phyloP scores from a whole-genome alignment of 768 basidiomycete genomes.

The Psilocybe azurescens region DNA sequence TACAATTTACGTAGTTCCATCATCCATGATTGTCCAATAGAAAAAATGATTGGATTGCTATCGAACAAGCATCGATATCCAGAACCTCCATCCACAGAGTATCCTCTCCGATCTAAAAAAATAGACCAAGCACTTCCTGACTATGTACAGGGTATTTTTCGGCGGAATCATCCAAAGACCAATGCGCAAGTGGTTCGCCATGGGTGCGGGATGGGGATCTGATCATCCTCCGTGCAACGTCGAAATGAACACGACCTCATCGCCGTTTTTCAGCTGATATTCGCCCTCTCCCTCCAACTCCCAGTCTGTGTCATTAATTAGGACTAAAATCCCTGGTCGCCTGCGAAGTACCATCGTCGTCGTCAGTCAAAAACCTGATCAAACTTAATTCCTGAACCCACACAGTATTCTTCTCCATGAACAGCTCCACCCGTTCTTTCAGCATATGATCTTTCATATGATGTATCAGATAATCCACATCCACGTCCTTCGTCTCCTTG shows the following conservation, averaged over 20 bases:
- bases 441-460: slow-evolving; percentile 80
- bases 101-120: neutral
- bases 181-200: neutral
- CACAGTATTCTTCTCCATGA: slow-evolving; percentile 89
- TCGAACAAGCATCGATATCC: neutral
- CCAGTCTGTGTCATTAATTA: slow-evolving; percentile 99
- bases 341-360: slow-evolving; percentile 41
- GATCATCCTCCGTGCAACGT: slow-evolving; percentile 89
- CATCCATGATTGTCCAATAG: too few relatives aligned
- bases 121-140: neutral
- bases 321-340: slow-evolving; percentile 93
- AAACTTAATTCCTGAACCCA: slow-evolving; percentile 42
- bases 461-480: slow-evolving; percentile 79
- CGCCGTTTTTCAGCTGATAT: slow-evolving; percentile 75
- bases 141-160: neutral
- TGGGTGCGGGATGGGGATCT: neutral
- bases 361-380: too few relatives aligned
- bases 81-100: neutral
- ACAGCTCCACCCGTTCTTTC: slow-evolving; percentile 86
- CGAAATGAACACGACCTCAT: slow-evolving; percentile 96
- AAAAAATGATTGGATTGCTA: too few relatives aligned
- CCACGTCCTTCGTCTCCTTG: slow-evolving; percentile 47
- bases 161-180: slow-evolving; percentile 1
- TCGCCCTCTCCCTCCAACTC: slow-evolving; percentile 95
- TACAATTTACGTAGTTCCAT: too few relatives aligned